phyloP scores from a whole-genome alignment of 2,329 filamentous ascomycete species.

The Herpotrichia juniperi region DNA sequence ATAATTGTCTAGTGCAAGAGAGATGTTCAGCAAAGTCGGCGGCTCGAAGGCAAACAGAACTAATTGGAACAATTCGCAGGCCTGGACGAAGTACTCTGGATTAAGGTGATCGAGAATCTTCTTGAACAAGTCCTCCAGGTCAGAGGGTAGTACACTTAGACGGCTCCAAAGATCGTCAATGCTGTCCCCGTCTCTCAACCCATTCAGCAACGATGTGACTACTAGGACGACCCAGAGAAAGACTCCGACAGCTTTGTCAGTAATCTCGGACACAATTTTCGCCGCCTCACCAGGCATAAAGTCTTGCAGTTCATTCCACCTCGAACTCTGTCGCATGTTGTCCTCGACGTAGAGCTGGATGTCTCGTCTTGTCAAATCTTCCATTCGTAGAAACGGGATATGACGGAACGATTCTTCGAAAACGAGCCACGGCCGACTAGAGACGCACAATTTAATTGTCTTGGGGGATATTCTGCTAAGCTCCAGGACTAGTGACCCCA shows the following conservation, averaged over 20 bases:
- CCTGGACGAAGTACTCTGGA: constrained; percentile 10
- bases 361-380: constrained; percentile 2
- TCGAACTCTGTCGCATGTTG: neutral
- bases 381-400: neutral
- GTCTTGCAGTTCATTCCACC: neutral
- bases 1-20: constrained; percentile 16
- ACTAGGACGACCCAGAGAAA: constrained; percentile 29
- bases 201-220: constrained; percentile 13
- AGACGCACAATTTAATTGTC: constrained; percentile 5
- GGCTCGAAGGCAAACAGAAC: constrained; percentile 5
- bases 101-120: constrained; percentile 15
- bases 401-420: constrained; percentile 5
- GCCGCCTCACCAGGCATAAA: neutral
- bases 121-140: constrained; percentile 19
- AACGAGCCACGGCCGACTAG: constrained; percentile 8
- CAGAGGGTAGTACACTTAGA: constrained; percentile 14
- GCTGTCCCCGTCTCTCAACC: constrained; percentile 13
- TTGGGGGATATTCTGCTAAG: neutral
- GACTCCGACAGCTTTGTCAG: constrained; percentile 17
- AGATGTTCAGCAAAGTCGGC: constrained; percentile 14
- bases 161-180: constrained; percentile 11
- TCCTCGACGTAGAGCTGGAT: neutral
- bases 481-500: neutral
- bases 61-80: constrained; percentile 18
- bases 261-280: constrained; percentile 7